Evolutionary conservation across 352 stramenopile genomes (phyloP), one percentile per base, ranked within the genome.

Genomic region (Phytopythium delawarense): DNA sequence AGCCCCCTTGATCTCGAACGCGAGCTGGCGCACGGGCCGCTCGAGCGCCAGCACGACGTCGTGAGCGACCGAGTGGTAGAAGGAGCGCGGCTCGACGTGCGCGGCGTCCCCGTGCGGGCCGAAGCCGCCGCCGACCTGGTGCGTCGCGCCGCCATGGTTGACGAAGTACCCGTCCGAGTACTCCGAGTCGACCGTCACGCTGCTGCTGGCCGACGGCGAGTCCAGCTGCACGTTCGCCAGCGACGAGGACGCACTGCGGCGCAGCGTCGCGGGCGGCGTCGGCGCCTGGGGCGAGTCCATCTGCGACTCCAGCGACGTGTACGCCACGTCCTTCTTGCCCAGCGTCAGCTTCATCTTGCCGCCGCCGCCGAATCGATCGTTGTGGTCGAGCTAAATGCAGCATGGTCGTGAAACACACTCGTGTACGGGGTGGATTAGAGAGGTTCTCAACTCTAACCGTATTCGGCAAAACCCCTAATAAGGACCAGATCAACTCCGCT

Each of bases 1-100:
- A 42, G 87, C 87, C n/a, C 87, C 84, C 62, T 94, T 94, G 30
- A 88, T 78, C 63, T 96, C 84, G 52, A 94, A 76, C 23, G 84
- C 76, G 25, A 96, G 70, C 54, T 89, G 73, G 11, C 87, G 74
- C 59, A 96, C 76, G 1, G 84, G 82, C 25, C 79, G 73, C 54
- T 91, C 80, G 7, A 92, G 59, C 13, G 75, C 73, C 9, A 74
- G 64, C 16, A 92, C 60, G 25, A 92, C 80, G 16, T 89, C 79
- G 21, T 78, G 75, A 21, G 81, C 73, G n/a, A 77, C 71, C 46
- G 70, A 81, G 42, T 72, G 78, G 42, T 86, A 84, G 28, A 79
- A 76, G 42, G 66, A 64, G 15, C 66, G 73, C 37, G 64, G 58
- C 15, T 61, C 54, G 25, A 67, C 51, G 49, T 9, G 66, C 53